Percentiles rank a stretch among this genome's conserved stretches.
These are phyloP conservation scores for Isatis lusitanica DNA, from an alignment of 441 rosid genomes.

Conservation along the genomic window DNA sequence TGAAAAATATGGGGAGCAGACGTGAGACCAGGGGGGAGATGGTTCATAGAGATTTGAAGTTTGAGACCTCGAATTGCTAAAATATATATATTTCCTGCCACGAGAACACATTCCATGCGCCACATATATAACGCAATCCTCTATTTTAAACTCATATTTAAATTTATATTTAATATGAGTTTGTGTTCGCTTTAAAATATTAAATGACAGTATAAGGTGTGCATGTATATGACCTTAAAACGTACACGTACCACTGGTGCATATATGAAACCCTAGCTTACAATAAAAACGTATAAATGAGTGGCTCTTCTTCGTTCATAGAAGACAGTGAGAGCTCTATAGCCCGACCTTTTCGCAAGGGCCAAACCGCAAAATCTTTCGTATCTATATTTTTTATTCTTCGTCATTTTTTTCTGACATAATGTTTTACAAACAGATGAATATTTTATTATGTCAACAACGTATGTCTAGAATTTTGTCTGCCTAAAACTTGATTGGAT, in stretches of 20 bases:
- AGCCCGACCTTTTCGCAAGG: constrained; percentile 27
- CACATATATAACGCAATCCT: constrained; percentile 14
- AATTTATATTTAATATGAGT: neutral
- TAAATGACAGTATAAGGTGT: neutral
- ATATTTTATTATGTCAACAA: constrained; percentile 22
- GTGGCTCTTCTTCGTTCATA: constrained; percentile 26
- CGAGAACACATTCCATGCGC: constrained; percentile 29
- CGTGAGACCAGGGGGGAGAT: constrained; percentile 15
- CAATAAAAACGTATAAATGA: neutral
- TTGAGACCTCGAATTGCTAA: neutral
- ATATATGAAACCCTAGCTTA: constrained; percentile 15
- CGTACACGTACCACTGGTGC: constrained; percentile 20
- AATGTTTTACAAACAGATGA: constrained; percentile 7
- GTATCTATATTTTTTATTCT: constrained; percentile 11
- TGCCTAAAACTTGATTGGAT: neutral
- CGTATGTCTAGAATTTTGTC: constrained; percentile 20
- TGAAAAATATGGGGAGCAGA: constrained; percentile 23
- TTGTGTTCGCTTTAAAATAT: neutral
- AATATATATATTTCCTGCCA: neutral
- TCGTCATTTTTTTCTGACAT: constrained; percentile 17
- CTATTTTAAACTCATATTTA: neutral
- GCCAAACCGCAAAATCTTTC: constrained; percentile 38
- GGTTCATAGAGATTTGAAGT: neutral
- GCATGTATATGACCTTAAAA: constrained; percentile 1
- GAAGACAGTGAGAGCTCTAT: constrained; percentile 26